These are phyloP conservation scores for Boletus pseudopeckii DNA, from an alignment of 768 basidiomycete species.

Conservation along the genomic window DNA sequence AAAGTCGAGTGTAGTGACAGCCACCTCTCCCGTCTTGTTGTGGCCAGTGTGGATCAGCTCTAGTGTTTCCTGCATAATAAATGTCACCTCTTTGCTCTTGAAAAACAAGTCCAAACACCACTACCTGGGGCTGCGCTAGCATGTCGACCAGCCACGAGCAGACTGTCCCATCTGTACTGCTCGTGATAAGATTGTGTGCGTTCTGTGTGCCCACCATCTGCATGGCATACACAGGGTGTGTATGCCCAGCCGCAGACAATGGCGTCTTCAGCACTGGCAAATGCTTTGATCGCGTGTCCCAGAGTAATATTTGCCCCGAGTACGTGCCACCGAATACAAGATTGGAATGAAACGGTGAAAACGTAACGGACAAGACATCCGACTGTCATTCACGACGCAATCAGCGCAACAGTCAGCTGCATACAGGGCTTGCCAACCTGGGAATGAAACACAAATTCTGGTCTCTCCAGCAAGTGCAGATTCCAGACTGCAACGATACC, in stretches of 20 bases:
- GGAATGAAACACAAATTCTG: constrained; percentile 97
- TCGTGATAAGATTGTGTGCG: constrained; percentile 95
- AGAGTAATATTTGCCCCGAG: constrained; percentile 95
- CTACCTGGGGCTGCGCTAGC: constrained; percentile 95
- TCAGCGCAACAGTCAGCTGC: constrained; percentile 1
- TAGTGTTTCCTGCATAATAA: constrained; percentile 73
- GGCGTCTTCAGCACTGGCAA: constrained; percentile 96
- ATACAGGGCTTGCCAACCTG: constrained; percentile 56
- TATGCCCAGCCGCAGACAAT: constrained; percentile 92
- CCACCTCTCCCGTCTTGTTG: constrained; percentile 95
- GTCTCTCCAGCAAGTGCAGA: constrained; percentile 87
- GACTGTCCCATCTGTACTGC: constrained; percentile 94
- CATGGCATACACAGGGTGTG: constrained; percentile 98
- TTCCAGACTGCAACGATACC: constrained; percentile 99
- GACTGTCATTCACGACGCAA: constrained; percentile 53
- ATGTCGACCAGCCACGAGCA: constrained; percentile 99
- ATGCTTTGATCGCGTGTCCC: constrained; percentile 98
- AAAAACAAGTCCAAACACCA: neutral
- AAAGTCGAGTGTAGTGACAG: constrained; percentile 91
- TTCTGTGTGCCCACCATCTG: constrained; percentile 98
- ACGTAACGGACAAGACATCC: constrained; percentile 93
- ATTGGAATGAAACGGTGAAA: constrained; percentile 97
- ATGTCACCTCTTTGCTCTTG: neutral
- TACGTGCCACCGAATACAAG: constrained; percentile 98
- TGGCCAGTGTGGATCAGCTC: constrained; percentile 87